These are phyloP conservation scores for Tetrapyrgos nigripes DNA, from an alignment of 1,284 basidiomycete genomes.

Conservation along the genomic window DNA sequence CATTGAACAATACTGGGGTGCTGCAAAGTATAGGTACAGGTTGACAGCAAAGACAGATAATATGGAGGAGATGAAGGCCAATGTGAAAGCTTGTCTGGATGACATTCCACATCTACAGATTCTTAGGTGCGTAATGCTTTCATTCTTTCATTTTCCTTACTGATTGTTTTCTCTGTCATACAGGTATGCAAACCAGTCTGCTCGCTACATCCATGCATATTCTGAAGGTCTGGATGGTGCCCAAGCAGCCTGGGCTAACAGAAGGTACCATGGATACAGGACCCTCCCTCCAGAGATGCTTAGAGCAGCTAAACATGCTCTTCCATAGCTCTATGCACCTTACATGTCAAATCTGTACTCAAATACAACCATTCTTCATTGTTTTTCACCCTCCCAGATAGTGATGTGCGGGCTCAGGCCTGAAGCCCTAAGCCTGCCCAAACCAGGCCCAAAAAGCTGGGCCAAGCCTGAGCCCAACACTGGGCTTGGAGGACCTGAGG, in stretches of 20 bases:
- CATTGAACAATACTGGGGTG: slow-evolving; percentile 34
- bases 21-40: slow-evolving; percentile 27
- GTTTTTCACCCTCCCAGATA: too few relatives aligned
- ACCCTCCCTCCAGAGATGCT: slow-evolving; percentile 15
- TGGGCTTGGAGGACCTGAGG: slow-evolving; percentile 2
- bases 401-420: slow-evolving; percentile 8
- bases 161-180: background rate
- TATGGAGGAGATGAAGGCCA: slow-evolving; percentile 26
- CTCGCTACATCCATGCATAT: slow-evolving; percentile 6
- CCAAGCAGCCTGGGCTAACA: slow-evolving; percentile 12
- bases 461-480: slow-evolving; percentile 2
- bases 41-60: slow-evolving; percentile 18
- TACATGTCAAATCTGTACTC: too few relatives aligned
- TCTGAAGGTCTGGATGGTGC: background rate
- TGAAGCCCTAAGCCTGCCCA: slow-evolving; percentile 9
- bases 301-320: background rate
- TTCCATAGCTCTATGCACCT: too few relatives aligned
- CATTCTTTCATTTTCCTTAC: background rate
- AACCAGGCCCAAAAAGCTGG: slow-evolving; percentile 1
- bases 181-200: slow-evolving; percentile 5
- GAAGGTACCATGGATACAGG: slow-evolving; percentile 25
- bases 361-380: too few relatives aligned
- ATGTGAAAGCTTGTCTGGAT: slow-evolving; percentile 21
- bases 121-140: slow-evolving; percentile 11
- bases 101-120: slow-evolving; percentile 22